Evolutionary conservation across 2,329 filamentous ascomycete species (phyloP), one percentile per base, ranked within the genome.

Genomic region (Meredithiella fracta): DNA sequence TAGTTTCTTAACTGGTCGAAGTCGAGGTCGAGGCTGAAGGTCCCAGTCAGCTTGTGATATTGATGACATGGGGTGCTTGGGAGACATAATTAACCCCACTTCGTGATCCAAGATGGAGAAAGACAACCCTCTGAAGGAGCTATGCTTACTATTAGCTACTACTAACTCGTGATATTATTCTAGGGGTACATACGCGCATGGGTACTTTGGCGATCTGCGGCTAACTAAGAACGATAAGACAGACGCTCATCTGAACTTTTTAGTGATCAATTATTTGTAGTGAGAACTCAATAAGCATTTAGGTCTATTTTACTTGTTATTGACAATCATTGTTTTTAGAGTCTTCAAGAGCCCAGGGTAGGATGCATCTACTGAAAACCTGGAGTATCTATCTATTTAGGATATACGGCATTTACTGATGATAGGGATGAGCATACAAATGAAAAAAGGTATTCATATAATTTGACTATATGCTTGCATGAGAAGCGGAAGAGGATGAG

Each of bases 361-460:
- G 56, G 31, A 51, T 50, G 44, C 29, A 25, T 49, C 22, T 49
- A 49, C 23, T 49, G 44, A 15, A 26, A 49, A 49, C 51, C 42
- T 26, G 56, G 51, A 42, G 56, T 50, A 51, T 54, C 51, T 57
- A 51, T 57, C 23, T 57, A 42, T 54, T 23, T 54, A 57, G 56
- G 56, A 54, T 31, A 25, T 9, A 14, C 22, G 3, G 37, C 40
- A 34, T 49, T 3, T 11, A 11, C 17, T 29, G 6, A 49, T 14
- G 11, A 11, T 26, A 49, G 44, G 44, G 44, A 26, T 49, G 44
- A 49, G 11, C 29, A 34, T 5, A 34, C 29, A 34, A 34, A 34
- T 11, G 11, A 11, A 34, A 34, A 34, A 34, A 11, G 29, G 29
- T 34, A 11, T 5, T 11, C 29, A 34, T 34, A 11, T 11, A 34